Evolutionary conservation across 2,329 filamentous ascomycete species (phyloP).

Genomic region (Calonectria pteridis): DNA sequence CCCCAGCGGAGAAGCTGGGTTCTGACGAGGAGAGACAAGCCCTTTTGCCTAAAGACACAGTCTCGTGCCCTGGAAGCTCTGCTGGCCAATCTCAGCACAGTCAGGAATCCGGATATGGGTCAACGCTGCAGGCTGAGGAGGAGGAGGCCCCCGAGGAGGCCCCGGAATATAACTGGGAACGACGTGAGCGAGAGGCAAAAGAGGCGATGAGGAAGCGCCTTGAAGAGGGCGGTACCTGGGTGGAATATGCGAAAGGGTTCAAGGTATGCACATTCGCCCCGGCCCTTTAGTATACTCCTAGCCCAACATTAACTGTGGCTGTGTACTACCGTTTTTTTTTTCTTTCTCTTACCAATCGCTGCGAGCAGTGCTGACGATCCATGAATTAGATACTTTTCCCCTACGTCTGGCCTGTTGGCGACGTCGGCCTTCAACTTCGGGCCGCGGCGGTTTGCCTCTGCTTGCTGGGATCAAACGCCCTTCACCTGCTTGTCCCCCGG

Average conservation of each 20-base stretch:
- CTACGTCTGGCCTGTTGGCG: conserved; percentile 81
- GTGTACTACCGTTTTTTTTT: background rate
- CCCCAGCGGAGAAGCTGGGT: conserved; percentile 37
- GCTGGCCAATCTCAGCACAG: conserved; percentile 32
- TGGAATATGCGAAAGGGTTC: conserved; percentile 82
- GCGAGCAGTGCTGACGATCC: background rate
- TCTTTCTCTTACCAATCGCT: background rate
- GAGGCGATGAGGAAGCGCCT: conserved; percentile 76
- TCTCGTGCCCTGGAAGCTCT: conserved; percentile 38
- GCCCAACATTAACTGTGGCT: background rate
- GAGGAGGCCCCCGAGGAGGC: conserved; percentile 53
- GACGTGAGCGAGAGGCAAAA: conserved; percentile 63
- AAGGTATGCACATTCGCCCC: conserved; percentile 53
- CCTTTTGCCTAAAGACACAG: conserved; percentile 58
- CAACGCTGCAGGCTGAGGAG: conserved; percentile 53
- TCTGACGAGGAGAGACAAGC: conserved; percentile 71
- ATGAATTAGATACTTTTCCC: conserved; percentile 77
- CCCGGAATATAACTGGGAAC: conserved; percentile 68
- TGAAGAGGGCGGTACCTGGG: conserved; percentile 81
- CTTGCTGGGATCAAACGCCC: conserved; percentile 75
- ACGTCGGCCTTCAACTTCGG: conserved; percentile 75
- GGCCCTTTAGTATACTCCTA: background rate
- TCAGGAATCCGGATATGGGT: conserved; percentile 55
- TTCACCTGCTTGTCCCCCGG: conserved; percentile 84
- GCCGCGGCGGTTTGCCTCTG: conserved; percentile 76